Evolutionary conservation across 2,329 filamentous ascomycete species (phyloP).

Genomic region (Stemphylium lycopersici): DNA sequence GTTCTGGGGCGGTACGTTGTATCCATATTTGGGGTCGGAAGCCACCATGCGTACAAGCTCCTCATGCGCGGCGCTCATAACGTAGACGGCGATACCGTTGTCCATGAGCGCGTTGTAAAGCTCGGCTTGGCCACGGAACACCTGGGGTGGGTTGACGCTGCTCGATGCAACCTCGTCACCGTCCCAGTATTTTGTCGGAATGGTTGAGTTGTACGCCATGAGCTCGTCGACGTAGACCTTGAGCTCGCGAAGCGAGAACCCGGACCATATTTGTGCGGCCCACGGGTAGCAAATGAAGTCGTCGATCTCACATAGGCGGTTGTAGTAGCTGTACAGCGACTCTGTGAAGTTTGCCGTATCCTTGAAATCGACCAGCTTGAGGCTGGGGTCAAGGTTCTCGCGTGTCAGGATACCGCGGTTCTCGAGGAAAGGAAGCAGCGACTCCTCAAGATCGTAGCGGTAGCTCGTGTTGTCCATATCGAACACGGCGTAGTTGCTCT

Average conservation of each 20-base stretch:
- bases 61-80: constrained; percentile 39
- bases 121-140: constrained; percentile 36
- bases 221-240: constrained; percentile 40
- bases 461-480: constrained; percentile 44
- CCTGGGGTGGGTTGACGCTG: constrained; percentile 30
- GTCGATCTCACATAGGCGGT: constrained; percentile 38
- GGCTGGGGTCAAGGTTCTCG: constrained; percentile 34
- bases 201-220: constrained; percentile 33
- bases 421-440: constrained; percentile 38
- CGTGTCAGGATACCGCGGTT: constrained; percentile 41
- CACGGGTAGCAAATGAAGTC: constrained; percentile 41
- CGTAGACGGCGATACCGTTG: constrained; percentile 39
- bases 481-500: constrained; percentile 41
- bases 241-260: constrained; percentile 32
- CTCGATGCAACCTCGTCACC: constrained; percentile 28
- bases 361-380: constrained; percentile 42
- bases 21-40: constrained; percentile 41
- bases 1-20: constrained; percentile 38
- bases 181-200: constrained; percentile 36
- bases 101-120: constrained; percentile 40
- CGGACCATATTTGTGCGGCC: constrained; percentile 38
- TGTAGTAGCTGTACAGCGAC: constrained; percentile 40
- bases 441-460: constrained; percentile 39
- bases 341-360: constrained; percentile 41
- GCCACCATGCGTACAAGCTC: constrained; percentile 43